Evolutionary conservation across 2,329 filamentous ascomycete genomes (phyloP).

Genomic region (Lachnellula willkommii): DNA sequence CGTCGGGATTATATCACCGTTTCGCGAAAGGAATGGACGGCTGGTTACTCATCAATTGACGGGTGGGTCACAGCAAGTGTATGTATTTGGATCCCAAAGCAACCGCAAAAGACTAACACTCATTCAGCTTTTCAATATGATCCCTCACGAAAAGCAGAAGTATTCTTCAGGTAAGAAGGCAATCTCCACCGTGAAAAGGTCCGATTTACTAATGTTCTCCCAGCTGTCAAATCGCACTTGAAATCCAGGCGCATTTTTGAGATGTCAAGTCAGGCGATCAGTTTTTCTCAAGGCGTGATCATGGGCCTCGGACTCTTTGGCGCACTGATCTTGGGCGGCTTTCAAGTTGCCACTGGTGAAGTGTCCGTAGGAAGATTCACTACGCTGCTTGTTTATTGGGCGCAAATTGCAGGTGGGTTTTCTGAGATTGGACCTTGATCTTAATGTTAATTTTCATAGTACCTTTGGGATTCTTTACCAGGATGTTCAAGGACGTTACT

Average conservation of each 20-base stretch:
- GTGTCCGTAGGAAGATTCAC: constrained; percentile 57
- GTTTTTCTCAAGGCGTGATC: constrained; percentile 52
- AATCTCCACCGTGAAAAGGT: constrained; percentile 15
- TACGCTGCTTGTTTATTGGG: constrained; percentile 62
- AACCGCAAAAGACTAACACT: constrained; percentile 3
- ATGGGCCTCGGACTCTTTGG: constrained; percentile 44
- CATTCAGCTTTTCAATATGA: constrained; percentile 47
- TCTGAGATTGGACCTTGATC: not conserved
- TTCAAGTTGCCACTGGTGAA: constrained; percentile 33
- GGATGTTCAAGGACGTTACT: constrained; percentile 43
- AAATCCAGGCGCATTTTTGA: constrained; percentile 32
- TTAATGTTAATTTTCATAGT: constrained; percentile 10
- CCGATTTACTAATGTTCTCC: constrained; percentile 26
- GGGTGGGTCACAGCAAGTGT: constrained; percentile 37
- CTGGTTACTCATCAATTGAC: constrained; percentile 35
- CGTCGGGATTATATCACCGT: constrained; percentile 32
- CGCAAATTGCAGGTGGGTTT: constrained; percentile 38
- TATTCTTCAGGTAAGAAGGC: constrained; percentile 36
- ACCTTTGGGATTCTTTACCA: constrained; percentile 35
- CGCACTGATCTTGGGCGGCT: constrained; percentile 30
- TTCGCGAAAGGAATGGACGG: constrained; percentile 33
- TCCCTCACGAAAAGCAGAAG: constrained; percentile 46
- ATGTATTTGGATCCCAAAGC: not conserved
- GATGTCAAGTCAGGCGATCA: constrained; percentile 32
- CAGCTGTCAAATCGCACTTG: constrained; percentile 35